These are phyloP conservation scores for Globisporangium carolinianum DNA, from an alignment of 352 stramenopile species.

Conservation along the genomic window DNA sequence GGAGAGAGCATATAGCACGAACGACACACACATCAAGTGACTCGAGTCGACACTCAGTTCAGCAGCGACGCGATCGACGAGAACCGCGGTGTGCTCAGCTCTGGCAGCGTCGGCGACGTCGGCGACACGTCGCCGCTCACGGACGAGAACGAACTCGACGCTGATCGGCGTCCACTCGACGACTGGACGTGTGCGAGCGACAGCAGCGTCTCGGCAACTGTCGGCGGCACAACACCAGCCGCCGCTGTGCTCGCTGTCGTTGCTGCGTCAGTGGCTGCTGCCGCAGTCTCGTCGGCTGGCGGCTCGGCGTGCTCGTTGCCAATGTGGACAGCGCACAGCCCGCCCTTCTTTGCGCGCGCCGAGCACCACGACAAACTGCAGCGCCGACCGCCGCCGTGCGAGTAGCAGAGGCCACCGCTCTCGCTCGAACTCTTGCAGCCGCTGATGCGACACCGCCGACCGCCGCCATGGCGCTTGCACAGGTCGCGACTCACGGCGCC, in stretches of 20 bases:
- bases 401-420: conserved; percentile 72
- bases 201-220: conserved; percentile 58
- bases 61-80: conserved; percentile 46
- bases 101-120: conserved; percentile 11
- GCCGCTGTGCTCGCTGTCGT: not conserved
- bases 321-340: conserved; percentile 55
- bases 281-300: not conserved
- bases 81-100: conserved; percentile 12
- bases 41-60: conserved; percentile 19
- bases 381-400: conserved; percentile 57
- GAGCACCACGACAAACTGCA: conserved; percentile 67
- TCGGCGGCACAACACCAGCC: conserved; percentile 20
- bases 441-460: conserved; percentile 50
- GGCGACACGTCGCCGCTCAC: not conserved
- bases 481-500: conserved; percentile 72
- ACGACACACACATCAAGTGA: not conserved
- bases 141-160: not conserved
- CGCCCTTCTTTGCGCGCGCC: conserved; percentile 67
- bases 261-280: conserved; percentile 1
- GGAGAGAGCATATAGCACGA: no score
- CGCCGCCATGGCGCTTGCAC: conserved; percentile 75
- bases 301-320: conserved; percentile 24
- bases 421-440: conserved; percentile 71
- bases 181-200: conserved; percentile 41
- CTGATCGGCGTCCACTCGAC: not conserved